Conservation (phyloP, 1,284 basidiomycete species). For the Austropuccinia psidii region DNA sequence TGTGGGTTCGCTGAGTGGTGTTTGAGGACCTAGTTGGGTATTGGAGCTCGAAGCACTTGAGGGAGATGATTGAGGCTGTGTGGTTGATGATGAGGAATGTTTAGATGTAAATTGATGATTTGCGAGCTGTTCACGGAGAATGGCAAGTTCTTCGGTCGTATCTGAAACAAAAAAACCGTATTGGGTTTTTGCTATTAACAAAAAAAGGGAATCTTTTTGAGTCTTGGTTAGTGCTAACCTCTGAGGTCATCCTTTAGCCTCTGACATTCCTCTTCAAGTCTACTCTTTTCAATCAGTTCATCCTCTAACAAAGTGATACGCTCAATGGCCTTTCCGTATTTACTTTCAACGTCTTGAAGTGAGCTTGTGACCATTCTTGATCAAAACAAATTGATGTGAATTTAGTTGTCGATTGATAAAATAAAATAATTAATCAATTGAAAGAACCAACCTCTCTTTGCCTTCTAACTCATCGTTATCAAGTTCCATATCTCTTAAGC, state of each 20-base stretch:
- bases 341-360: conserved; percentile 79
- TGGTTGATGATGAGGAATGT: neutral
- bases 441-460: conserved; percentile 59
- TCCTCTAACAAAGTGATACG: conserved; percentile 96
- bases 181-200: neutral
- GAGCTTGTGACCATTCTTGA: conserved; percentile 72
- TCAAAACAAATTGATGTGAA: neutral
- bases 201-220: neutral
- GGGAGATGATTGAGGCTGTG: neutral
- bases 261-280: conserved; percentile 83
- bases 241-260: conserved; percentile 84
- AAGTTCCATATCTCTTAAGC: conserved; percentile 72
- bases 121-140: conserved; percentile 30
- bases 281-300: conserved; percentile 84
- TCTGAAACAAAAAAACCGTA: neutral
- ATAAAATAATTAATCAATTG: neutral
- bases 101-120: neutral
- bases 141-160: conserved; percentile 26
- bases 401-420: conserved; percentile 23
- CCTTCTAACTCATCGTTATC: conserved; percentile 91
- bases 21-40: neutral
- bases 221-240: conserved; percentile 54
- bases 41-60: neutral
- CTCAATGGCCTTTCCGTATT: conserved; percentile 83
- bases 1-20: neutral